phyloP scores from a whole-genome alignment of 1,284 basidiomycete species.

The Ganoderma meredithae region DNA sequence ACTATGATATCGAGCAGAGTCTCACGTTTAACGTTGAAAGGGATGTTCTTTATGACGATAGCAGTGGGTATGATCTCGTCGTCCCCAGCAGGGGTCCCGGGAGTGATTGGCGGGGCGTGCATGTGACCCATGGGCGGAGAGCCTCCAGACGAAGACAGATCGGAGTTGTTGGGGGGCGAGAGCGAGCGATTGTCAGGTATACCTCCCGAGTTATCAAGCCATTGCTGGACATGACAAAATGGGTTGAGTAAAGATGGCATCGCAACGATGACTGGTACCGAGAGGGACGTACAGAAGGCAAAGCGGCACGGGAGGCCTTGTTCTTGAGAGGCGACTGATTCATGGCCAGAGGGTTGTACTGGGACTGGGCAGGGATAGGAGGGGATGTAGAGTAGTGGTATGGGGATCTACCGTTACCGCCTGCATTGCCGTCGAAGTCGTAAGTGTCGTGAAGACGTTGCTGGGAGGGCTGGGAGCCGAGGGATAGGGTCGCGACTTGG shows the following conservation, averaged over 20 bases:
- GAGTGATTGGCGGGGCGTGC: conserved; percentile 51
- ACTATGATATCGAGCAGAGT: conserved; percentile 97
- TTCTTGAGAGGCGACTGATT: conserved; percentile 75
- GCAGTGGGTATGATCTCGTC: conserved; percentile 99
- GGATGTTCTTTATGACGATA: conserved; percentile 99
- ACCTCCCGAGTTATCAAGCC: conserved; percentile 69
- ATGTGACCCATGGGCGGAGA: conserved; percentile 74
- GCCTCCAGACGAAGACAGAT: conserved; percentile 84
- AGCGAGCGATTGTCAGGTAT: conserved; percentile 74
- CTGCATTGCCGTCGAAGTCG: conserved; percentile 73
- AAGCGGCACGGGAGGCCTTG: conserved; percentile 69
- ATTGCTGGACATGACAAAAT: conserved; percentile 60
- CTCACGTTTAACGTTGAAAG: conserved; percentile 97
- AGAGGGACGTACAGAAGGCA: conserved; percentile 68
- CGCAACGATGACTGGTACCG: conserved; percentile 25
- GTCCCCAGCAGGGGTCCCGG: conserved; percentile 62
- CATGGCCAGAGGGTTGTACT: conserved; percentile 68
- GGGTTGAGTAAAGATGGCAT: conserved; percentile 25
- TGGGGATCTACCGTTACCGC: conserved; percentile 58
- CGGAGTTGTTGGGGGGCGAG: conserved; percentile 85
- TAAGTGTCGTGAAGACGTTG: conserved; percentile 86
- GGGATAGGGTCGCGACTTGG: conserved; percentile 54
- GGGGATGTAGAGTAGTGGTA: conserved; percentile 77
- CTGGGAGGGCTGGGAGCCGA: conserved; percentile 65
- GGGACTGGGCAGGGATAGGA: conserved; percentile 67